phyloP scores from a whole-genome alignment of 169 alveolate genomes.

The Plasmodium gonderi region DNA sequence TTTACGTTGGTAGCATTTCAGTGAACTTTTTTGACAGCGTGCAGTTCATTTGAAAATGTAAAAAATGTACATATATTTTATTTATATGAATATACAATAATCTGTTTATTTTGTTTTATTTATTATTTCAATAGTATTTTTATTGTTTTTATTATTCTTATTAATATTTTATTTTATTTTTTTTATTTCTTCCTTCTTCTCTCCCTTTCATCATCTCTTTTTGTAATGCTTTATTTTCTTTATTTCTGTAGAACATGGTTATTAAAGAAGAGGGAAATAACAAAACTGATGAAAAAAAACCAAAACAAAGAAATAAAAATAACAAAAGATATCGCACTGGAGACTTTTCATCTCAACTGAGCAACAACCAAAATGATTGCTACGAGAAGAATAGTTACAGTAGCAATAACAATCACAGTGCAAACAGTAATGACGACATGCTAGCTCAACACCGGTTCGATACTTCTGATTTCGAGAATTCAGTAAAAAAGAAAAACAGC shows the following conservation, averaged over 20 bases:
- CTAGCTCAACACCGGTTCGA: background rate
- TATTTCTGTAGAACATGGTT: background rate
- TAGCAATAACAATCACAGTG: background rate
- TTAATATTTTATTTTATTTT: background rate
- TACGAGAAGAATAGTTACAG: background rate
- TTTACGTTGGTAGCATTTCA: background rate
- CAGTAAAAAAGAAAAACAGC: background rate
- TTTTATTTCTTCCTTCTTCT: background rate
- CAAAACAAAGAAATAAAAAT: background rate
- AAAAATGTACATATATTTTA: background rate
- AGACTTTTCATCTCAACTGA: constrained; percentile 10
- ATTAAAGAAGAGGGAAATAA: background rate
- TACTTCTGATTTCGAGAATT: background rate
- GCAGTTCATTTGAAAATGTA: background rate
- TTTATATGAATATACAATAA: too few species aligned
- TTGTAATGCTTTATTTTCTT: background rate
- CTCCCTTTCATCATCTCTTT: background rate
- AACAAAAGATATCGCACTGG: background rate
- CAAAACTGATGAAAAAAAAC: background rate
- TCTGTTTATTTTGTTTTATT: too few species aligned
- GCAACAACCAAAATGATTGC: background rate
- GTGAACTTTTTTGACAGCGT: background rate
- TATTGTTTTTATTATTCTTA: background rate
- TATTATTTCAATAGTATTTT: background rate
- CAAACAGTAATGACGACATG: background rate